Percentiles rank a stretch among this genome's conserved stretches.
Conservation (phyloP, 345 rosid genomes). For the Pugionium cornutum region DNA sequence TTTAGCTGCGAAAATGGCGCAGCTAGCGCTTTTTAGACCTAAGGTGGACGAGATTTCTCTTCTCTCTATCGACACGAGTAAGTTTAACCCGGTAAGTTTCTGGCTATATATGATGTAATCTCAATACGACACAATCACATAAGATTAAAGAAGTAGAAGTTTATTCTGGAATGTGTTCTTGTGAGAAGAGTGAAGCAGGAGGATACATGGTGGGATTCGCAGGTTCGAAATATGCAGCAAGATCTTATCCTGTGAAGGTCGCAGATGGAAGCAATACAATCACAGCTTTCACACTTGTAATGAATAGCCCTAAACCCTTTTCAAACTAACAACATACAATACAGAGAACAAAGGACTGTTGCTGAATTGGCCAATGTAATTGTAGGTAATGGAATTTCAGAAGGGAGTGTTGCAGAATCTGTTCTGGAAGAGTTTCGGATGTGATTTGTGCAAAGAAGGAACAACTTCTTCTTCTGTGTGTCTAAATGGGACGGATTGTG, state of each 20-base stretch:
- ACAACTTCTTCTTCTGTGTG: conserved; percentile 42
- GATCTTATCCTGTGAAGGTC: conserved; percentile 70
- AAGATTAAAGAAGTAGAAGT: neutral
- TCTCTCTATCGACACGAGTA: conserved; percentile 59
- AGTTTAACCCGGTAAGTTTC: conserved; percentile 58
- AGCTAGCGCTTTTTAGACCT: conserved; percentile 77
- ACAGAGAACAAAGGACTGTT: neutral
- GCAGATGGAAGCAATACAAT: conserved; percentile 64
- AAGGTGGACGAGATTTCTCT: conserved; percentile 81
- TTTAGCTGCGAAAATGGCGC: conserved; percentile 49
- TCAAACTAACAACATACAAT: neutral
- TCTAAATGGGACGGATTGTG: conserved; percentile 65
- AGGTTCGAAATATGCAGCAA: conserved; percentile 89
- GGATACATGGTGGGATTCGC: conserved; percentile 93
- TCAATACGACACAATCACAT: neutral
- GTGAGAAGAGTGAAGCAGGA: conserved; percentile 53
- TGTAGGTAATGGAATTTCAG: conserved; percentile 80
- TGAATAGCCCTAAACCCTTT: conserved; percentile 29
- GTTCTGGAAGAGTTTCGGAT: conserved; percentile 81
- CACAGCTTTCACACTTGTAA: conserved; percentile 87
- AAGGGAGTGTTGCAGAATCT: conserved; percentile 74
- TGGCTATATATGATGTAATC: neutral
- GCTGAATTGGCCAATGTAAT: neutral
- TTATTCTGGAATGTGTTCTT: conserved; percentile 10
- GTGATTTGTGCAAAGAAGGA: conserved; percentile 53